These are phyloP conservation scores for Epichloe baconii DNA, from an alignment of 2,329 filamentous ascomycete species.

Conservation along the genomic window DNA sequence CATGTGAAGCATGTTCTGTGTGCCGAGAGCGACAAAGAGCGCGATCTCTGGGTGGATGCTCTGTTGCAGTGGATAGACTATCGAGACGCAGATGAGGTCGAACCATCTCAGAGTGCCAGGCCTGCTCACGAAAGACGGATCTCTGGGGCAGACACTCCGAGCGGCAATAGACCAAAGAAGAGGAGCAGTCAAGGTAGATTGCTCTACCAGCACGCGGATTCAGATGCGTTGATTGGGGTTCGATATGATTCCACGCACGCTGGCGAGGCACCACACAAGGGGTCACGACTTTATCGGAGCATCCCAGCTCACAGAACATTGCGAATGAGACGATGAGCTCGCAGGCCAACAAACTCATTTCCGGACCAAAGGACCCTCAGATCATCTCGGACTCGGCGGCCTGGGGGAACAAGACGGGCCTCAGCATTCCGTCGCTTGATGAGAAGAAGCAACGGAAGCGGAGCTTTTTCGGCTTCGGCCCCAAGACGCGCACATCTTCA, in stretches of 20 bases:
- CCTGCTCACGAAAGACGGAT: constrained; percentile 27
- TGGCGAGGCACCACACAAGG: constrained; percentile 36
- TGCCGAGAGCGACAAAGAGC: constrained; percentile 84
- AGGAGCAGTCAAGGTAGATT: constrained; percentile 17
- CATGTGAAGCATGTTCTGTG: constrained; percentile 89
- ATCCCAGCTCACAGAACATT: constrained; percentile 20
- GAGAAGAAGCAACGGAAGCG: constrained; percentile 76
- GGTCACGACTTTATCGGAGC: constrained; percentile 20
- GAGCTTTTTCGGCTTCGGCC: constrained; percentile 58
- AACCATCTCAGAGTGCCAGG: constrained; percentile 15
- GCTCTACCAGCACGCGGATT: constrained; percentile 24
- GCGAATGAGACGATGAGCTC: constrained; percentile 23
- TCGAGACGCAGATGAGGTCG: constrained; percentile 42
- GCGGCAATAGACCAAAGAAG: constrained; percentile 18
- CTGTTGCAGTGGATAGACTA: constrained; percentile 81
- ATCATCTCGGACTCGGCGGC: constrained; percentile 70
- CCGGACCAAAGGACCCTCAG: constrained; percentile 70
- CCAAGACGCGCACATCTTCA: constrained; percentile 44
- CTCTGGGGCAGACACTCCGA: constrained; percentile 17
- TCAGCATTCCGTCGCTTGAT: constrained; percentile 38
- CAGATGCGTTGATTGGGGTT: constrained; percentile 40
- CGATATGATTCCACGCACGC: constrained; percentile 44
- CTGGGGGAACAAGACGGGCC: constrained; percentile 68
- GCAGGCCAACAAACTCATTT: constrained; percentile 47
- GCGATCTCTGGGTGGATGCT: constrained; percentile 87